Conservation (phyloP, 1,284 basidiomycete genomes). For the Ustilago shanxiensis region DNA sequence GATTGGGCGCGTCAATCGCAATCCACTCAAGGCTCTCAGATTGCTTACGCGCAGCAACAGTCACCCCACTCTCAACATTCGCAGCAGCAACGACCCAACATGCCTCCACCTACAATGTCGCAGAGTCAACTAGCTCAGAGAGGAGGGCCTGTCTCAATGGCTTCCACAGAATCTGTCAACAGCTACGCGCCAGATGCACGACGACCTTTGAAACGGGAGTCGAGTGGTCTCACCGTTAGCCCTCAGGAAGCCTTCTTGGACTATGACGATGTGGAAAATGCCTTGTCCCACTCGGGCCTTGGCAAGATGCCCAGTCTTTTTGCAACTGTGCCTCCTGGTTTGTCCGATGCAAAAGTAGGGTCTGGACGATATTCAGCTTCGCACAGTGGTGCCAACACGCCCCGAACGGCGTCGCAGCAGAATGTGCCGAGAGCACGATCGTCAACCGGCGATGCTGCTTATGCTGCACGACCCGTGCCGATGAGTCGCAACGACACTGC, state of each 20-base stretch:
- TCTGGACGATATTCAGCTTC: slow-evolving; percentile 6
- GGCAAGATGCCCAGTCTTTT: slow-evolving; percentile 53
- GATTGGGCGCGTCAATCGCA: slow-evolving; percentile 53
- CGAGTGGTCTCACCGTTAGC: slow-evolving; percentile 63
- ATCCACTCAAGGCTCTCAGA: slow-evolving; percentile 24
- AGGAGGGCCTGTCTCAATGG: slow-evolving; percentile 47
- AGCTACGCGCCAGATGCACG: slow-evolving; percentile 22
- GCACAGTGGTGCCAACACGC: slow-evolving; percentile 24
- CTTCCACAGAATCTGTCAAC: slow-evolving; percentile 26
- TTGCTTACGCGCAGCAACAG: slow-evolving; percentile 27
- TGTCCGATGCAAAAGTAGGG: slow-evolving; percentile 37
- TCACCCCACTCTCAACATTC: slow-evolving; percentile 19
- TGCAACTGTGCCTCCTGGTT: slow-evolving; percentile 45
- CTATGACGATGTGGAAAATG: slow-evolving; percentile 54
- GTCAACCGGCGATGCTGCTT: slow-evolving; percentile 21
- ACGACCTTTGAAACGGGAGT: slow-evolving; percentile 50
- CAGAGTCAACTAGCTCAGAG: slow-evolving; percentile 42
- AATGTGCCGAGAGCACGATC: slow-evolving; percentile 17
- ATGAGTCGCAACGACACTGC: slow-evolving; percentile 53
- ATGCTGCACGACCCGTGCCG: slow-evolving; percentile 25
- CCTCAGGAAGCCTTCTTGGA: slow-evolving; percentile 61
- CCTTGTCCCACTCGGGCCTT: slow-evolving; percentile 46
- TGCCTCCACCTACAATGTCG: slow-evolving; percentile 46
- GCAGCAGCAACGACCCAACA: slow-evolving; percentile 24
- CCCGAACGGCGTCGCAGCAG: slow-evolving; percentile 32